Conservation (phyloP, 2,329 filamentous ascomycete species). For the Hypoxylon sp. region DNA sequence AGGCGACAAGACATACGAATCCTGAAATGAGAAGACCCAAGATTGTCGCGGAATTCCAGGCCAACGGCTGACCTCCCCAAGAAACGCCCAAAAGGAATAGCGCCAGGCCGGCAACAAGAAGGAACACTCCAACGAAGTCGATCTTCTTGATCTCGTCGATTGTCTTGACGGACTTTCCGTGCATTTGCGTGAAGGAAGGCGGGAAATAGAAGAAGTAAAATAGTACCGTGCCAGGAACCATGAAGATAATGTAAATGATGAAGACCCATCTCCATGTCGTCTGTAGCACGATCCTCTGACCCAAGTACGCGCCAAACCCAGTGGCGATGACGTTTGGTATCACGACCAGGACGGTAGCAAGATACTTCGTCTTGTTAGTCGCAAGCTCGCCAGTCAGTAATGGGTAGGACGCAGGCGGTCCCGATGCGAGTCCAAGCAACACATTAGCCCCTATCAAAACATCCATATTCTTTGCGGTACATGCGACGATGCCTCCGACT, state of each 20-base stretch:
- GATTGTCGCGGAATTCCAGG: constrained; percentile 47
- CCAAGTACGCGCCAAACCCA: constrained; percentile 44
- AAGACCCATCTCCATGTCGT: constrained; percentile 47
- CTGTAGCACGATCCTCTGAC: constrained; percentile 33
- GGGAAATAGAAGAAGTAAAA: constrained; percentile 46
- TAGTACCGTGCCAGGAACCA: constrained; percentile 36
- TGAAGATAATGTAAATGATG: constrained; percentile 47
- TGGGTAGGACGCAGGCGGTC: constrained; percentile 33
- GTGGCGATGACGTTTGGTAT: constrained; percentile 44
- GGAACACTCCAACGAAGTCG: constrained; percentile 51
- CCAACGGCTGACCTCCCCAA: constrained; percentile 47
- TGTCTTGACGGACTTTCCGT: constrained; percentile 32
- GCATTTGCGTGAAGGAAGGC: constrained; percentile 45
- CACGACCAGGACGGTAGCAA: constrained; percentile 41
- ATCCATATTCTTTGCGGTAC: constrained; percentile 37
- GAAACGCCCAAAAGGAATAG: constrained; percentile 53
- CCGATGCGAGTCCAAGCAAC: constrained; percentile 41
- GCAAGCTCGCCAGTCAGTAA: constrained; percentile 46
- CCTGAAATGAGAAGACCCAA: constrained; percentile 51
- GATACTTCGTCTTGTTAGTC: constrained; percentile 45
- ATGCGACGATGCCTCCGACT: constrained; percentile 44
- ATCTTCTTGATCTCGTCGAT: constrained; percentile 41
- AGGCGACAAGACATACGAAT: constrained; percentile 41
- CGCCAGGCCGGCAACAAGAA: constrained; percentile 48
- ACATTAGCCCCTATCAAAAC: constrained; percentile 45